Evolutionary conservation across 2,329 filamentous ascomycete genomes (phyloP).

Genomic region (Talaromyces sp.): DNA sequence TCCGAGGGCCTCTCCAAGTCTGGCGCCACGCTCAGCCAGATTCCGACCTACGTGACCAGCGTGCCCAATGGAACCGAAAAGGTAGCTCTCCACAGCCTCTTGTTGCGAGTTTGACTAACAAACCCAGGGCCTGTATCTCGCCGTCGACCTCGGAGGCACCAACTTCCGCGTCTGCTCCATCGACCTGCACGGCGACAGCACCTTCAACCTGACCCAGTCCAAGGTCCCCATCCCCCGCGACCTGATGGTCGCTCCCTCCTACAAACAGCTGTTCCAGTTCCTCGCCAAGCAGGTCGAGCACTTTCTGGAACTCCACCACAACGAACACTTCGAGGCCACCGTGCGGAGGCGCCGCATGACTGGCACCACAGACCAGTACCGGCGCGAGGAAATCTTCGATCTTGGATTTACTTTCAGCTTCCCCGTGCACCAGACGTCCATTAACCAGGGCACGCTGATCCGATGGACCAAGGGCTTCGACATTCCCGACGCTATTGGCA

Average conservation of each 20-base stretch:
- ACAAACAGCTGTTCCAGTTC: constrained; percentile 85
- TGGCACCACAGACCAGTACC: constrained; percentile 55
- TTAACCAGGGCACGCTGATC: constrained; percentile 91
- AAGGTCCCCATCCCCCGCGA: constrained; percentile 88
- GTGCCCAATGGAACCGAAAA: constrained; percentile 98
- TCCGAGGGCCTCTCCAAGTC: constrained; percentile 75
- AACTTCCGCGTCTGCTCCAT: constrained; percentile 98
- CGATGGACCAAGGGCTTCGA: constrained; percentile 99
- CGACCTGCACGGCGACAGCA: constrained; percentile 86
- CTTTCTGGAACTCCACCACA: constrained; percentile 83
- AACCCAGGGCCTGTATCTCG: constrained; percentile 80
- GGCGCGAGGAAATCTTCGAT: constrained; percentile 77
- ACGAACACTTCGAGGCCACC: constrained; percentile 75
- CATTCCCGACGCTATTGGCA: constrained; percentile 87
- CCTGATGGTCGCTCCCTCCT: constrained; percentile 83
- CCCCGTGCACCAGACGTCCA: constrained; percentile 86
- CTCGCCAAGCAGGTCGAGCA: constrained; percentile 85
- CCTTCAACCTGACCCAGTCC: constrained; percentile 86
- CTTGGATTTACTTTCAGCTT: constrained; percentile 99
- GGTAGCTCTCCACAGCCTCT: constrained; percentile 43
- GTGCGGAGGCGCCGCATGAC: constrained; percentile 59
- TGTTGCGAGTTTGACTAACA: no score
- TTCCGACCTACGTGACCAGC: constrained; percentile 92
- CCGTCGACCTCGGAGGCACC: constrained; percentile 95
- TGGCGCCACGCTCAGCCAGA: constrained; percentile 83